Evolutionary conservation across 2,329 filamentous ascomycete species (phyloP), one percentile per base, ranked within the genome.

Genomic region (Xylaria sp.): DNA sequence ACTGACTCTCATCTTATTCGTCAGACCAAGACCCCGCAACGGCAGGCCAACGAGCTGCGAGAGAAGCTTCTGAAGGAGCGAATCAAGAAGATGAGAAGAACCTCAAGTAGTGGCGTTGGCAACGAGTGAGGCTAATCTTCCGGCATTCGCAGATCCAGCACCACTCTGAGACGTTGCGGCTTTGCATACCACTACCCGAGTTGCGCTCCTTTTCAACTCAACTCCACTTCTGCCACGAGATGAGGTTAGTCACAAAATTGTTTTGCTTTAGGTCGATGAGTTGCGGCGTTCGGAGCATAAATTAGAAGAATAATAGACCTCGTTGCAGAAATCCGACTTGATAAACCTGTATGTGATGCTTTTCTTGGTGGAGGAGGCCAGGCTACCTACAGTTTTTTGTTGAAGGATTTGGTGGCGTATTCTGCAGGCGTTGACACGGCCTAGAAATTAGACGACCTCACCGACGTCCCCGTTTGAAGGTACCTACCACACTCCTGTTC

Each of bases 1-100:
- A 68, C 72, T 74, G 70, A 76, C 71, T 60, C 57, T 68, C 52
- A 43, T 56, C 56, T 65, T 63, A 61, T 66, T 54, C 52, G 48
- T 64, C 66, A 70, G 62, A 68, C 66, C 48, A 66, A 74, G 66
- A 71, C 70, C 48, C 69, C 70, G 44, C 72, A 75, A 56, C 73
- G 73, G 58, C 66, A 71, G 61, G 73, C 76, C 54, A 79, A 72
- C 60, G 72, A 79, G 63, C 68, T 76, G 54, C 73, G 76, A 56
- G 79, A 82, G 66, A 77, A 73, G 64, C 72, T 81, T 64, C 69
- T 82, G n/a, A 76, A 74, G 67, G 78, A 81, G 61, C 76, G 74
- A 67, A 80, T 82, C 61, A 79, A 78, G 71, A 77, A 80, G 75
- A 80, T 80, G 78, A 80, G 78, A 75, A 76, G 64, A 67, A 68